phyloP scores from a whole-genome alignment of 176 grass and related monocot species.

The Eragrostis curvula region DNA sequence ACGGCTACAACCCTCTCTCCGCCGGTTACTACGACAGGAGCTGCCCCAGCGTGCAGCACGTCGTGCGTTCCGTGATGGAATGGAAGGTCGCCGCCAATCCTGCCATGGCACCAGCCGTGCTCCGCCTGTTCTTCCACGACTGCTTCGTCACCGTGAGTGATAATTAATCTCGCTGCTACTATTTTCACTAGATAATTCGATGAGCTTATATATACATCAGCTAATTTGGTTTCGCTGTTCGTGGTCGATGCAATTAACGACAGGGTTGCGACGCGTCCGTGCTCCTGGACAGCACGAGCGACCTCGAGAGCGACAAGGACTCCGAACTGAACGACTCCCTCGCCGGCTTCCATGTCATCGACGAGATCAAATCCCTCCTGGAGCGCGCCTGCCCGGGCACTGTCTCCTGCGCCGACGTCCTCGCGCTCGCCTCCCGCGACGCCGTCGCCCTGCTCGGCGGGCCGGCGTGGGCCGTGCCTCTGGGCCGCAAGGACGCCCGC shows the following conservation, averaged over 20 bases:
- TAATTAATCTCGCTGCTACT: not conserved
- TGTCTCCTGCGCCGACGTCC: constrained; percentile 66
- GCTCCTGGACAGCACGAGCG: constrained; percentile 51
- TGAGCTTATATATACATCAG: not conserved
- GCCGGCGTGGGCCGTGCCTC: constrained; percentile 58
- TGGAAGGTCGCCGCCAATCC: not conserved
- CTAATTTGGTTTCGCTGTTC: not conserved
- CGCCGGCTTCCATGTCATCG: constrained; percentile 55
- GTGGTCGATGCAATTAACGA: no score
- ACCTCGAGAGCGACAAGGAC: constrained; percentile 48
- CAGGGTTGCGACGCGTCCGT: constrained; percentile 73
- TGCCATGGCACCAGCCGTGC: not conserved
- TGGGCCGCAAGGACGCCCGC: constrained; percentile 75
- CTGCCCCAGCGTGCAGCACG: no score
- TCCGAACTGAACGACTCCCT: constrained; percentile 43
- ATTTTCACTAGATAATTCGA: not conserved
- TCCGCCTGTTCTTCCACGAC: no score
- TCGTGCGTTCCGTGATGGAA: not conserved
- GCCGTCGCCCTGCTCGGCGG: constrained; percentile 65
- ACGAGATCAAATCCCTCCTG: constrained; percentile 59
- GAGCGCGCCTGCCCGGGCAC: constrained; percentile 53
- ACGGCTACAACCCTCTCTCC: not conserved
- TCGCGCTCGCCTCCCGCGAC: constrained; percentile 60
- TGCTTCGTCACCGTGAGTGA: no score
- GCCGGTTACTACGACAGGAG: no score